These are phyloP conservation scores for Choiromyces venosus DNA, from an alignment of 495 filamentous ascomycete genomes.

Conservation along the genomic window DNA sequence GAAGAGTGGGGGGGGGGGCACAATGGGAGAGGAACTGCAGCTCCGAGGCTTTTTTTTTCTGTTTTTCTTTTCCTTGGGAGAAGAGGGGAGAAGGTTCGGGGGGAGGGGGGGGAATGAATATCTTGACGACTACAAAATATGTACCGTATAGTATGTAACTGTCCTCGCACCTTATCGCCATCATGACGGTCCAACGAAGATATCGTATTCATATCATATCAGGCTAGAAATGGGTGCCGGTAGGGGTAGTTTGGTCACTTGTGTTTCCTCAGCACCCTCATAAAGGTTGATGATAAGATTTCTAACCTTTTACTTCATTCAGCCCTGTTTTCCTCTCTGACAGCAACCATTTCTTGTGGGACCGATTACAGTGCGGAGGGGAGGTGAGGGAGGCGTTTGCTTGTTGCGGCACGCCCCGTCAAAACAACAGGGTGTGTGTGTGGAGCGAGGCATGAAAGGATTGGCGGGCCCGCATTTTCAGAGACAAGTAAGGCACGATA, in stretches of 20 bases:
- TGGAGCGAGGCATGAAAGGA: constrained; percentile 23
- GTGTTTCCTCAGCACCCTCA: not conserved
- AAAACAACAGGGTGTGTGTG: constrained; percentile 13
- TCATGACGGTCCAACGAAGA: not conserved
- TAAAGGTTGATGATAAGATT: constrained; percentile 6
- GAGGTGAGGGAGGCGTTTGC: constrained; percentile 8
- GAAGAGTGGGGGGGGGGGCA: constrained; percentile 24
- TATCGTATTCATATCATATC: not conserved
- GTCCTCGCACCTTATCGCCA: not conserved
- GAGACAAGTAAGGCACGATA: constrained; percentile 7
- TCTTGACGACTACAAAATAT: not conserved
- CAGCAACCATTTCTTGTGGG: constrained; percentile 7
- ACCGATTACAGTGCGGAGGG: constrained; percentile 4
- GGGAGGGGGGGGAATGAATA: not conserved
- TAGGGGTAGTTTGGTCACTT: not conserved
- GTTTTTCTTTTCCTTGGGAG: constrained; percentile 10
- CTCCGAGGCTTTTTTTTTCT: constrained; percentile 9
- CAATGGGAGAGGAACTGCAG: constrained; percentile 22
- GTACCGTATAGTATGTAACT: not conserved
- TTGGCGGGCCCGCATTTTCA: constrained; percentile 29
- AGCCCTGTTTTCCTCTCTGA: constrained; percentile 11
- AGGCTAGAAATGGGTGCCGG: not conserved
- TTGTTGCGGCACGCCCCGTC: constrained; percentile 27
- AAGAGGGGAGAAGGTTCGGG: not conserved
- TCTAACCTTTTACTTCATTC: constrained; percentile 6